Base-by-base conservation (phyloP, 2,329 filamentous ascomycete genomes). In the Amylocarpus encephaloides region DNA sequence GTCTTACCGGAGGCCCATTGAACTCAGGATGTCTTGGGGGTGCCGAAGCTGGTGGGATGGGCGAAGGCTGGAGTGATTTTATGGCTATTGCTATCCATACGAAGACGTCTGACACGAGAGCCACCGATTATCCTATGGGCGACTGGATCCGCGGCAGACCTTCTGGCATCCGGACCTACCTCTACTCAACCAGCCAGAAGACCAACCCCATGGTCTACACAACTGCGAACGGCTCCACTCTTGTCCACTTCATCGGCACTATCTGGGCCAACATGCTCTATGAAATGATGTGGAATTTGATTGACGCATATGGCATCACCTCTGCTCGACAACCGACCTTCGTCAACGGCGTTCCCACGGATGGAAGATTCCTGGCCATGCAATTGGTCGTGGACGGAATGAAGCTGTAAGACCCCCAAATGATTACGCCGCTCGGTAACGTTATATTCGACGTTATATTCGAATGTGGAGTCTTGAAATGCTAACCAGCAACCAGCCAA, bases 41-140 rank as follows among this genome's bases (percentile, higher is more conserved):
- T 9, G 57, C 69, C n/a, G 76, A 80, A 53, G 66, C 73, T 1
- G 72, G 75, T 7, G 77, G 77, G 33, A 78, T 80, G 77, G 77
- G 76, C 35, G 77, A 80, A 50, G 77, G 77, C 26, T 80, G 77
- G 77, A 67, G 71, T 49, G 77, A 80, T 55, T 78, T 79, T 63
- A 74, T 73, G 64, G 76, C 76, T 5, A 73, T 71, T 0, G 73
- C 76, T 4, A 68, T 78, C 51, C 70, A 71, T 43, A 59, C 76
- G 51, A 74, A 74, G 65, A 44, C 68, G 2, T 53, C 52, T 12
- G 73, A 78, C 60, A 78, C 71, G 5, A 68, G 74, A 39, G 54
- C 51, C 2, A 74, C 63, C 2, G 64, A 75, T 62, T 78, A 75
- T 59, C 52, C 70, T 6, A 70, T 79, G 64, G 77, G 73, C 6